A percentile compares a stretch with the other conserved stretches of the same genome.
Evolutionary conservation across 495 filamentous ascomycete species (phyloP).

Genomic region (Rhizodiscina lignyota): DNA sequence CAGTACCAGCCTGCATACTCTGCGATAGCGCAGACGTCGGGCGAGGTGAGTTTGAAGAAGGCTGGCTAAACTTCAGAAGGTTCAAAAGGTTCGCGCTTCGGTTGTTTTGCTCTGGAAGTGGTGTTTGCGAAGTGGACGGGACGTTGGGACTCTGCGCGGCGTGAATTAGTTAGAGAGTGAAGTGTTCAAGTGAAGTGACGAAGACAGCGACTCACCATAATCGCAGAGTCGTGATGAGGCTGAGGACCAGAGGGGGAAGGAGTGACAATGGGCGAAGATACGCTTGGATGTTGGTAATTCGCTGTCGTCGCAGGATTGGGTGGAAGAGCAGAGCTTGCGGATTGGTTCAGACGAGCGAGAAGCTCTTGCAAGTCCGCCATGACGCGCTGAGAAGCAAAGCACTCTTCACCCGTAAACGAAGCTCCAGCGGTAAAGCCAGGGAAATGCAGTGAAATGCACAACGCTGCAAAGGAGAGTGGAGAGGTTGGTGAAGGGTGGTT

Average conservation of each 20-base stretch:
- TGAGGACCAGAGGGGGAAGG: conserved; percentile 17
- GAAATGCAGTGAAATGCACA: no score
- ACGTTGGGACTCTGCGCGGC: conserved; percentile 20
- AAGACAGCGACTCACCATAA: conserved; percentile 10
- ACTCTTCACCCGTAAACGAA: no score
- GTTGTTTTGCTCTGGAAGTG: conserved; percentile 28
- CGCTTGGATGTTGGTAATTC: conserved; percentile 14
- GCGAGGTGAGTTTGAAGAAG: conserved; percentile 10
- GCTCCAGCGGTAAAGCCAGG: no score
- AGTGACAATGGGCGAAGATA: conserved; percentile 22
- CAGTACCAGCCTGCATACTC: conserved; percentile 1
- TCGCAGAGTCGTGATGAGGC: conserved; percentile 16
- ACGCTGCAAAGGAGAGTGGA: no score
- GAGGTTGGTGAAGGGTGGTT: no score
- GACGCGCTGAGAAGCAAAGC: neutral
- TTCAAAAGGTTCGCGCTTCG: conserved; percentile 61
- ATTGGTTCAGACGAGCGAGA: conserved; percentile 7
- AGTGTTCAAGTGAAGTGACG: neutral
- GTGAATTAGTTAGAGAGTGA: conserved; percentile 33
- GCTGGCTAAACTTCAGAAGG: conserved; percentile 70
- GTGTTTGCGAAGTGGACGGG: conserved; percentile 19
- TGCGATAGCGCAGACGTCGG: conserved; percentile 2
- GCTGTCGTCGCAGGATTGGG: conserved; percentile 2
- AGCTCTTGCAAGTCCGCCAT: neutral
- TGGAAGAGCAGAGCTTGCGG: neutral